phyloP scores from a whole-genome alignment of 169 alveolate species.

The Plasmodium chabaudi region DNA sequence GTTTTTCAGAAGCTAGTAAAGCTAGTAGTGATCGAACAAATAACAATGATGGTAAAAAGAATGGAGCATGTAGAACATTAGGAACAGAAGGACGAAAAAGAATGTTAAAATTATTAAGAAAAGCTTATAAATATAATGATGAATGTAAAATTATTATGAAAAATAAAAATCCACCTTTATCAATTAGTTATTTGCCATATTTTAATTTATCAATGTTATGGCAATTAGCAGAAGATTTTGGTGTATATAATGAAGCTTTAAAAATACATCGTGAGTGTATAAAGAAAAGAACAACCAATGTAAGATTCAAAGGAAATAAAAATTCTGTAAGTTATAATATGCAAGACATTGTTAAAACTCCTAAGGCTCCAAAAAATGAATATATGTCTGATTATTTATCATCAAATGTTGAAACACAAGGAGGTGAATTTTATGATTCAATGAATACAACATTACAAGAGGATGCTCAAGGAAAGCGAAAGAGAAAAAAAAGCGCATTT shows the following conservation, averaged over 20 bases:
- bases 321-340: not conserved
- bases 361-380: slow-evolving; percentile 4
- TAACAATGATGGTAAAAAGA: slow-evolving; percentile 45
- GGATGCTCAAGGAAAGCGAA: slow-evolving; percentile 64
- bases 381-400: slow-evolving; percentile 36
- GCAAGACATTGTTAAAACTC: slow-evolving; percentile 6
- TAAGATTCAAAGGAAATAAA: slow-evolving; percentile 24
- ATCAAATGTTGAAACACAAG: slow-evolving; percentile 40
- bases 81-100: slow-evolving; percentile 88
- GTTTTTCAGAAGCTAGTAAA: slow-evolving; percentile 40
- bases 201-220: slow-evolving; percentile 86
- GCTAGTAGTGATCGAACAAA: slow-evolving; percentile 30
- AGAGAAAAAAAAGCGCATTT: slow-evolving; percentile 30
- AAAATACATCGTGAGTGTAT: slow-evolving; percentile 76
- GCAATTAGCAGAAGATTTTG: slow-evolving; percentile 87
- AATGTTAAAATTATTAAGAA: slow-evolving; percentile 82
- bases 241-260: slow-evolving; percentile 85
- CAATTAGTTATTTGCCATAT: slow-evolving; percentile 85
- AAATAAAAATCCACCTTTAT: slow-evolving; percentile 83
- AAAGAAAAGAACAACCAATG: slow-evolving; percentile 61
- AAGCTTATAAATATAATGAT: slow-evolving; percentile 84
- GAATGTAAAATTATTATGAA: slow-evolving; percentile 82
- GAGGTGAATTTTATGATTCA: slow-evolving; percentile 37
- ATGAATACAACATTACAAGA: slow-evolving; percentile 33
- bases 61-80: slow-evolving; percentile 81